phyloP scores from a whole-genome alignment of 2,329 filamentous ascomycete genomes.

The Grosmannia penicillata region DNA sequence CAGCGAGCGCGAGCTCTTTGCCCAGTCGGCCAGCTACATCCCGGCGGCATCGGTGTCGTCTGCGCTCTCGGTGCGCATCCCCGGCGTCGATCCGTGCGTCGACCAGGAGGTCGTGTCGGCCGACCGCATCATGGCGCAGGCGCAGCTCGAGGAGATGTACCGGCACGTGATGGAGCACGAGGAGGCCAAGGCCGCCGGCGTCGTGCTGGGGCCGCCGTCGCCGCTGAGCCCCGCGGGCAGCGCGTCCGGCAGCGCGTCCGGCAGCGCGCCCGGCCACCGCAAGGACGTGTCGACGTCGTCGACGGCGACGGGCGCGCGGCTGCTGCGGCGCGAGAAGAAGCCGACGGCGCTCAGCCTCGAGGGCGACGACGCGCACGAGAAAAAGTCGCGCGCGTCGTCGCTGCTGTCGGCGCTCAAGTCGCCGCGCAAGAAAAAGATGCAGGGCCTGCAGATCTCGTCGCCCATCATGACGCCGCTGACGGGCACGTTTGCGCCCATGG shows the following conservation, averaged over 20 bases:
- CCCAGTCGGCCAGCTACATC: too few species aligned
- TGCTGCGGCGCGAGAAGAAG: constrained; percentile 27
- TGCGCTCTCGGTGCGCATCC: constrained; percentile 13
- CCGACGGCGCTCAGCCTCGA: constrained; percentile 22
- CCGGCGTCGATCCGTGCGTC: constrained; percentile 54
- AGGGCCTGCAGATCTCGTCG: constrained; percentile 44
- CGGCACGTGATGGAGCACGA: constrained; percentile 87
- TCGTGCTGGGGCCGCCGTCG: constrained; percentile 29
- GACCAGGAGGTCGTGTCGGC: constrained; percentile 62
- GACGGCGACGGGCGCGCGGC: constrained; percentile 18
- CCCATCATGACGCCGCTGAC: constrained; percentile 52
- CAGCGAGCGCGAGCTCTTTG: too few species aligned
- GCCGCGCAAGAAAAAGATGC: constrained; percentile 38
- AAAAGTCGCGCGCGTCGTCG: constrained; percentile 41
- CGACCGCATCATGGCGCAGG: constrained; percentile 60
- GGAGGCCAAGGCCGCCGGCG: constrained; percentile 44
- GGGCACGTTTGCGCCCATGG: constrained; percentile 35
- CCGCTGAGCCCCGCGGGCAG: constrained; percentile 12
- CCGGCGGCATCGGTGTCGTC: too few species aligned
- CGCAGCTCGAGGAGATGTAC: constrained; percentile 82
- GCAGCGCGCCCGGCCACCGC: too few species aligned
- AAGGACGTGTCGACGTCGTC: constrained; percentile 13
- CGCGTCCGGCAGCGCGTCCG: too few species aligned
- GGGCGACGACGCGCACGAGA: constrained; percentile 8
- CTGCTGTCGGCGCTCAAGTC: constrained; percentile 48